Evolutionary conservation across 345 rosid genomes (phyloP), one percentile per base, ranked within the genome.

Genomic region (Syzygium aromaticum): DNA sequence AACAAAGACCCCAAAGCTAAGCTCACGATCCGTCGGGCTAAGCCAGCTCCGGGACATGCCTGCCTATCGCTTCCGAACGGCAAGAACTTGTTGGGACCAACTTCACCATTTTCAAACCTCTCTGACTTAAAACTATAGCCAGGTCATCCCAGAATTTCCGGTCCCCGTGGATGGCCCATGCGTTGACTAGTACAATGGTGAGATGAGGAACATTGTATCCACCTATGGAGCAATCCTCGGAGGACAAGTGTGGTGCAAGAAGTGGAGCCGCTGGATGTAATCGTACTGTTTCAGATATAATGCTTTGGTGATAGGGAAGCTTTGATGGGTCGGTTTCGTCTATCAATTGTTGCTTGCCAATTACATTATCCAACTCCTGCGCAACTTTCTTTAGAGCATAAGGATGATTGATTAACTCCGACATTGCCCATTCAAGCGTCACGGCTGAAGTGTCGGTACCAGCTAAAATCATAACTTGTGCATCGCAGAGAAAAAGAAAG

Each of bases 391-490:
- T 67, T 10, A 93, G 22, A 27, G 86, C 52, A 1, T 30, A 27
- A 16, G 94, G 95, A 85, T 91, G 77, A 63, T 95, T 94, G 3
- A 95, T 30, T 22, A 94, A 51, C 86, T 87, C 91, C 0, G 95
- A 78, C 92, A 95, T 52, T 19, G 92, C 92, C 95, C 96, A 93
- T 89, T 95, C 94, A 28, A 95, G 5, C 3, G 96, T 93, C n/a
- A 92, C 67, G 6, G 95, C 38, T 25, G 92, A 25, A 6, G 96
- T 92, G 17, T 95, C 94, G 0, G 93, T 91, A 77, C 95, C 95
- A 0, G 91, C 98, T 3, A 90, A 2, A 27, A 92, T 11, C 40
- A 95, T 46, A 5, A 22, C 6, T 30, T 10, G 52, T 27, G 43
- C 5, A 40, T 40, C 43, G 43, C 43, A 40, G 43, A 40, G 5